A percentile compares a stretch with the other conserved stretches of the same genome.
Evolutionary conservation across 768 basidiomycete species (phyloP).

Genomic region (Kwoniella heveanensis): DNA sequence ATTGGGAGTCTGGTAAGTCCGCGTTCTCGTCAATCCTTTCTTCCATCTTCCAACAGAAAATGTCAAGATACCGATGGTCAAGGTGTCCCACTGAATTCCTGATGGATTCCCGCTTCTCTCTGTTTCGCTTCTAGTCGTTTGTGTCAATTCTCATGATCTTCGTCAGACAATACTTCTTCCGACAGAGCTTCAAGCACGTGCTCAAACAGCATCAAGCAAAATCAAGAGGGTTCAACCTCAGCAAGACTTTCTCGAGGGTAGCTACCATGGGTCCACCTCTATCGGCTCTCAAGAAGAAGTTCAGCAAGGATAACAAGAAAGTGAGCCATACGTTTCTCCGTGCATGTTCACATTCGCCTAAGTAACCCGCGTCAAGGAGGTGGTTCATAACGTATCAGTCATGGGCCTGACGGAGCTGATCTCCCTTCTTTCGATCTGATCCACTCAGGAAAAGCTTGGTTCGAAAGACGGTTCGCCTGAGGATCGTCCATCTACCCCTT

Average conservation of each 20-base stretch:
- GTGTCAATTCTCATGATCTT: constrained; percentile 55
- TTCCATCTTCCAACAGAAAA: no score
- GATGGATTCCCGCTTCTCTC: background rate
- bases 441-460: constrained; percentile 8
- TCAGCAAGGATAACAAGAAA: constrained; percentile 17
- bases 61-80: no score
- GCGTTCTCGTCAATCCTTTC: no score
- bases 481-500: constrained; percentile 21
- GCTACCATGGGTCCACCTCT: constrained; percentile 27
- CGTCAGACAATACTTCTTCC: constrained; percentile 55
- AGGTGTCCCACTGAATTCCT: no score
- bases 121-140: constrained; percentile 29
- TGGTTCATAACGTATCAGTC: no score
- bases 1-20: constrained; percentile 51
- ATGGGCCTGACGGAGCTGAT: no score
- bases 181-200: constrained; percentile 48
- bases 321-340: constrained; percentile 6
- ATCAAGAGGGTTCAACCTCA: constrained; percentile 29
- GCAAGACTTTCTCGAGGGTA: constrained; percentile 38
- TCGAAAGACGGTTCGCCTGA: constrained; percentile 8
- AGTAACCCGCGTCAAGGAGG: no score
- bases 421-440: no score
- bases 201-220: constrained; percentile 41
- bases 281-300: constrained; percentile 29
- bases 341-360: no score